A percentile compares a stretch with the other conserved stretches of the same genome.
phyloP scores from a whole-genome alignment of 257 asterid genomes.

The Cynanchum wilfordii region DNA sequence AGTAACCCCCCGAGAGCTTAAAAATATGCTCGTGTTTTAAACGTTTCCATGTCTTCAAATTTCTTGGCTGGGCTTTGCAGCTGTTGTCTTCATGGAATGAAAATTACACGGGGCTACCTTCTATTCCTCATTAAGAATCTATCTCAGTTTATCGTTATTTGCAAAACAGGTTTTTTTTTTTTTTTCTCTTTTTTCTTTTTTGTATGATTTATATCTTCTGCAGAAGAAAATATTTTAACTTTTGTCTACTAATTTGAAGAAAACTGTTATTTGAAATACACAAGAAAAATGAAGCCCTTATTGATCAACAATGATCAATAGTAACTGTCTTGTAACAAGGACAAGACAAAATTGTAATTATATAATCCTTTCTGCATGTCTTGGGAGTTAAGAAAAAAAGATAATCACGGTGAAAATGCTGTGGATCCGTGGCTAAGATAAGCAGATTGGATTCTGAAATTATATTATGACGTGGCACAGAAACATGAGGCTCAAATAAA shows the following conservation, averaged over 20 bases:
- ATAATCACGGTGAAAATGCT: neutral
- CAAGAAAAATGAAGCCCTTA: neutral
- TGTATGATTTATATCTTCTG: neutral
- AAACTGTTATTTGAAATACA: neutral
- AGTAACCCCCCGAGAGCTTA: neutral
- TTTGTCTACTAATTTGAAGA: neutral
- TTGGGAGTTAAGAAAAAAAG: neutral
- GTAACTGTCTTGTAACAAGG: neutral
- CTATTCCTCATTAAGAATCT: neutral
- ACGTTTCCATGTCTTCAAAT: neutral
- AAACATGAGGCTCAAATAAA: slow-evolving; percentile 28
- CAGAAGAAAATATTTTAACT: neutral
- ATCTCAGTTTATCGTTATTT: neutral
- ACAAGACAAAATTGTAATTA: no score
- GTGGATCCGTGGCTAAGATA: slow-evolving; percentile 10
- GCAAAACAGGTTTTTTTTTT: neutral
- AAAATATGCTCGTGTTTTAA: neutral
- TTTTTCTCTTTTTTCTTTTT: no score
- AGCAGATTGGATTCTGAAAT: slow-evolving; percentile 19
- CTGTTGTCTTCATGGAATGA: neutral
- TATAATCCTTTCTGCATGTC: neutral
- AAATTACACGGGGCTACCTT: neutral
- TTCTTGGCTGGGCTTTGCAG: neutral
- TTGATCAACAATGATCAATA: no score
- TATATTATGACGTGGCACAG: slow-evolving; percentile 6